Evolutionary conservation across 2,329 filamentous ascomycete species (phyloP).

Genomic region (Penicillium vulpinum): DNA sequence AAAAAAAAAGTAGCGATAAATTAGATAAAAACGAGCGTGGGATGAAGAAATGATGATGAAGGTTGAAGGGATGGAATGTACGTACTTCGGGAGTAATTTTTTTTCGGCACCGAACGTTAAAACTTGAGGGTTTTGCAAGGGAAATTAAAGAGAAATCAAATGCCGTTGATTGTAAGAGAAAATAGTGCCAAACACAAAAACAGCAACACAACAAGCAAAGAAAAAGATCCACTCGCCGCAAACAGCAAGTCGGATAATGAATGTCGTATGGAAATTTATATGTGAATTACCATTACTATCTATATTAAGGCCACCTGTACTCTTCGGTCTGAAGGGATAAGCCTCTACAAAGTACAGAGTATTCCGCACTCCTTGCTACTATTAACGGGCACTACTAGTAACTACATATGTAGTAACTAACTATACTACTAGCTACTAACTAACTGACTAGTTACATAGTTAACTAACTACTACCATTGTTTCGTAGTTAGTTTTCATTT

Average conservation of each 20-base stretch:
- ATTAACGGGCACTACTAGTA: too few relatives aligned
- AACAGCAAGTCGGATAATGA: neutral
- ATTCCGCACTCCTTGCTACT: too few relatives aligned
- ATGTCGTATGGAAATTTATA: neutral
- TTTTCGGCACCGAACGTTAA: conserved; percentile 6
- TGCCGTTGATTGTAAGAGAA: neutral
- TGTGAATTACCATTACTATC: conserved; percentile 3
- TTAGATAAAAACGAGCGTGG: conserved; percentile 15
- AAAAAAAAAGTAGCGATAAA: conserved; percentile 11
- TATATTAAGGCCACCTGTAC: conserved; percentile 12
- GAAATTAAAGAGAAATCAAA: neutral
- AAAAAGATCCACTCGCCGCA: conserved; percentile 3
- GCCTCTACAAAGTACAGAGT: too few relatives aligned
- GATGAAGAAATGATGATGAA: conserved; percentile 29
- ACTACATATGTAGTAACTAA: too few relatives aligned
- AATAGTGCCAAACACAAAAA: neutral
- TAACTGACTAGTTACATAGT: too few relatives aligned
- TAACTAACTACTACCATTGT: too few relatives aligned
- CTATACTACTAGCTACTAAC: too few relatives aligned
- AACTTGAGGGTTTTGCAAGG: neutral
- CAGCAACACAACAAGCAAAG: neutral
- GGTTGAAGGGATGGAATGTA: conserved; percentile 25
- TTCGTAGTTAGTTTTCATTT: neutral
- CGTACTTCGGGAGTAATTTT: conserved; percentile 18
- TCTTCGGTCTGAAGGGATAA: too few relatives aligned